A percentile compares a stretch with the other conserved stretches of the same genome.
Evolutionary conservation across 306 rosid genomes (phyloP).

Genomic region (Cercis canadensis): DNA sequence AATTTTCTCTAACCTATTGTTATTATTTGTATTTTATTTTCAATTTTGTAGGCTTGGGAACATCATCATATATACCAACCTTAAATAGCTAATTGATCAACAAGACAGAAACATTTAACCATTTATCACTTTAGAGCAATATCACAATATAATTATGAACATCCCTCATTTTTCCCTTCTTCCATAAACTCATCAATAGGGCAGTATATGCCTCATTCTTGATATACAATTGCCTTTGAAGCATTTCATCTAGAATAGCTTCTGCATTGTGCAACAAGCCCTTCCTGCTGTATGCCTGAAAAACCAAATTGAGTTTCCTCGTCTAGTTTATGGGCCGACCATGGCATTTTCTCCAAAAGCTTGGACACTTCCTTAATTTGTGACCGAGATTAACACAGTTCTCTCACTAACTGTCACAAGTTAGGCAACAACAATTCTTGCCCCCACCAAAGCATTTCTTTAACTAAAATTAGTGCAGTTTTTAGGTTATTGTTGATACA

Average conservation of each 20-base stretch:
- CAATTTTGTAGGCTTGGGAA: no score
- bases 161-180: conserved; percentile 66
- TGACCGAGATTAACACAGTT: conserved; percentile 58
- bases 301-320: conserved; percentile 65
- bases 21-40: no score
- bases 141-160: conserved; percentile 60
- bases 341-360: conserved; percentile 59
- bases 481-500: conserved; percentile 52
- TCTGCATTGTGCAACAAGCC: conserved; percentile 59
- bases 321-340: conserved; percentile 57
- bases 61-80: conserved; percentile 57
- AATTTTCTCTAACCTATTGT: no score
- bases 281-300: conserved; percentile 67
- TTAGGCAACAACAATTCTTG: conserved; percentile 66
- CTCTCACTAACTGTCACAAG: conserved; percentile 54
- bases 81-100: conserved; percentile 71
- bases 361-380: conserved; percentile 41
- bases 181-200: conserved; percentile 61
- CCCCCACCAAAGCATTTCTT: conserved; percentile 80
- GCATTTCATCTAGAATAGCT: conserved; percentile 60
- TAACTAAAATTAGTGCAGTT: conserved; percentile 55
- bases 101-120: conserved; percentile 60
- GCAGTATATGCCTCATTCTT: conserved; percentile 64
- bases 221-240: conserved; percentile 49
- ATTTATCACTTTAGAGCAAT: conserved; percentile 57